Base-by-base conservation (phyloP, 116 monocot genomes). In the Papilionanthe hybrid region DNA sequence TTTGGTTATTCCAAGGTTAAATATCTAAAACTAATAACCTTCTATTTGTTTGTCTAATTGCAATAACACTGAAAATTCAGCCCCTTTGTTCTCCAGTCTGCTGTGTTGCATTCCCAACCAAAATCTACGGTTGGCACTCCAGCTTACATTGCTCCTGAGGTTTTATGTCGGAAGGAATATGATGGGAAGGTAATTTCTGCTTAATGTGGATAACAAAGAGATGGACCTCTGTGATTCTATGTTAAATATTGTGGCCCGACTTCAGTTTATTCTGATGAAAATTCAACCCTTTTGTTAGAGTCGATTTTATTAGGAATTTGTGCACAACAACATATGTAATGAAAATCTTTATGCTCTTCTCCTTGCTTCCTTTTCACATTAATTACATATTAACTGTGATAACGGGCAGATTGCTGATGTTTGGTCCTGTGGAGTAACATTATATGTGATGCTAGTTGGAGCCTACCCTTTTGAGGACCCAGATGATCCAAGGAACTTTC, bases 51-150 rank as follows among this genome's bases (percentile, higher is more conserved):
- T 53, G 53, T 53, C 0, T 53, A 53, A 3, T 53, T 53, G 4
- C 53, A 53, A 53, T 17, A 53, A 53, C 53, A 13, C 4, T 15
- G 53, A 53, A 25, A 8, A 65, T 25, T 65, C 65, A 65, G 27
- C 27, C 27, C 65, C 10, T 10, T 65, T 65, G 28, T 67, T 13
- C 74, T 65, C 8, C 84, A 87, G 87, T 82, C 82, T 17, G 81
- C 84, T 5, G 82, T 87, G 55, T 65, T 87, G 75, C 87, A 87
- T 73, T 87, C 87, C 15, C 87, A 87, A 78, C 87, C 87, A 32
- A 87, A 87, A 79, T 87, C 87, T 4, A 84, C 87, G 13, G 87
- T 87, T 22, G 87, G 87, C 6, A 87, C 87, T 23, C 87, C 87
- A 41, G 87, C 87, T 76, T 87, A 87, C 72, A 87, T 87, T 55